A percentile compares a stretch with the other conserved stretches of the same genome.
Conservation (phyloP, 495 filamentous ascomycete genomes). For the Aspergillus coremiiformis region DNA sequence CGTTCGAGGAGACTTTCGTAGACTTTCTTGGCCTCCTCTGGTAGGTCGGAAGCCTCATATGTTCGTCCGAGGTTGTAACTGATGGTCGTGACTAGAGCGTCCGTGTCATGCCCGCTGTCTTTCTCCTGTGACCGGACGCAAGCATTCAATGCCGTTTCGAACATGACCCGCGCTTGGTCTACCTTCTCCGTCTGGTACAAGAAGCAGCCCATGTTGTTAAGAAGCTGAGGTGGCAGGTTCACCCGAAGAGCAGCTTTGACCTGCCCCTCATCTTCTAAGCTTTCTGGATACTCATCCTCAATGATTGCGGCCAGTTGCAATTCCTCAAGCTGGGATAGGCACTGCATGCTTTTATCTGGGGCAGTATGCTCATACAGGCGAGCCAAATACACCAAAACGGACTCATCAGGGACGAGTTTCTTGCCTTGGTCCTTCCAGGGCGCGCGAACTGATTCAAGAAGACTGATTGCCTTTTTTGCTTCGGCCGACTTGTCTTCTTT, state of each 20-base stretch:
- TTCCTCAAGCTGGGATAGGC: slow-evolving; percentile 81
- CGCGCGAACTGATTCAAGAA: slow-evolving; percentile 75
- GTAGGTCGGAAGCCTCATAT: slow-evolving; percentile 75
- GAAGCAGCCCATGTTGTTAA: slow-evolving; percentile 97
- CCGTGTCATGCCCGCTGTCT: slow-evolving; percentile 58
- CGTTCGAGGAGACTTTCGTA: slow-evolving; percentile 78
- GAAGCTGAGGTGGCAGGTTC: slow-evolving; percentile 74
- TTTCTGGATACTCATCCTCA: slow-evolving; percentile 58
- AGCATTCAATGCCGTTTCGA: slow-evolving; percentile 80
- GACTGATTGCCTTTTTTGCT: slow-evolving; percentile 69
- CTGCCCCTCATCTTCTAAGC: slow-evolving; percentile 56
- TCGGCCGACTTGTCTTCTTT: slow-evolving; percentile 86
- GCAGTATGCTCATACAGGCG: slow-evolving; percentile 79
- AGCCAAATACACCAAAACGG: slow-evolving; percentile 87
- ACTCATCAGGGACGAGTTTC: slow-evolving; percentile 67
- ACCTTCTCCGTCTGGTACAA: slow-evolving; percentile 81
- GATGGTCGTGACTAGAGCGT: slow-evolving; percentile 86
- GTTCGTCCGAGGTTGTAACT: slow-evolving; percentile 96
- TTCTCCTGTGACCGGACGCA: slow-evolving; percentile 67
- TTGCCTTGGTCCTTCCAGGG: slow-evolving; percentile 90
- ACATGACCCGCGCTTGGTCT: slow-evolving; percentile 71
- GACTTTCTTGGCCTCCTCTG: slow-evolving; percentile 75
- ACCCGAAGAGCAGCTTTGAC: slow-evolving; percentile 56
- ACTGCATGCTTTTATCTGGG: slow-evolving; percentile 86
- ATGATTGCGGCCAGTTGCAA: slow-evolving; percentile 70